These are phyloP conservation scores for Prunus mira DNA, from an alignment of 306 rosid genomes.

Conservation along the genomic window DNA sequence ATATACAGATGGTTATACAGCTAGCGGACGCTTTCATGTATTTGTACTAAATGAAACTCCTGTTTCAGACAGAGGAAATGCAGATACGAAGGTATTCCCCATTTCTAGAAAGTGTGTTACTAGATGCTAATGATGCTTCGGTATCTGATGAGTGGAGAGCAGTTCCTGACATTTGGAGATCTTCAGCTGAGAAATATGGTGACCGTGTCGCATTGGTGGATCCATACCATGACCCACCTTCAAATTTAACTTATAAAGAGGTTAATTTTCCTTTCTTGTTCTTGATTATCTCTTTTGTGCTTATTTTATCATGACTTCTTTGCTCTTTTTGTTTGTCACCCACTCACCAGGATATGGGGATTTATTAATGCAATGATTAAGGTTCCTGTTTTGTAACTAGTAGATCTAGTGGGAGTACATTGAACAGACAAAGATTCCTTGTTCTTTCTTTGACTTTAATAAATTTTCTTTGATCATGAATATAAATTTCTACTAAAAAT, in stretches of 20 bases:
- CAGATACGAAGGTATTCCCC: slow-evolving; percentile 66
- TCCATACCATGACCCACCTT: slow-evolving; percentile 85
- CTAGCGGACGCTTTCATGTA: neutral
- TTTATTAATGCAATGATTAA: neutral
- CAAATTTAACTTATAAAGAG: slow-evolving; percentile 73
- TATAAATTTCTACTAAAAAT: neutral
- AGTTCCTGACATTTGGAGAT: slow-evolving; percentile 95
- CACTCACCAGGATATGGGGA: neutral
- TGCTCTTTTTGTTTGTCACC: neutral
- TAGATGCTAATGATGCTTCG: slow-evolving; percentile 31
- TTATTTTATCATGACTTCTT: slow-evolving; percentile 9
- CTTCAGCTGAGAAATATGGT: slow-evolving; percentile 79
- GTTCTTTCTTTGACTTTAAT: neutral
- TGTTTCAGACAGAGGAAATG: slow-evolving; percentile 42
- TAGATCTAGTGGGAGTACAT: neutral
- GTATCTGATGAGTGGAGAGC: slow-evolving; percentile 74
- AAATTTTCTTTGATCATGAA: neutral
- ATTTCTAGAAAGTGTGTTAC: slow-evolving; percentile 60
- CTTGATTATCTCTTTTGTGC: neutral
- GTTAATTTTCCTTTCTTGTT: slow-evolving; percentile 10
- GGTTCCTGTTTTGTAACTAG: neutral
- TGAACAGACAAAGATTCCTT: neutral
- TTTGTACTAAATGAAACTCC: neutral
- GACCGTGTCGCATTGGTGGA: slow-evolving; percentile 69
- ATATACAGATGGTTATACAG: neutral